Evolutionary conservation across 148 eudicot species (phyloP).

Genomic region (Heliosperma pusillum): DNA sequence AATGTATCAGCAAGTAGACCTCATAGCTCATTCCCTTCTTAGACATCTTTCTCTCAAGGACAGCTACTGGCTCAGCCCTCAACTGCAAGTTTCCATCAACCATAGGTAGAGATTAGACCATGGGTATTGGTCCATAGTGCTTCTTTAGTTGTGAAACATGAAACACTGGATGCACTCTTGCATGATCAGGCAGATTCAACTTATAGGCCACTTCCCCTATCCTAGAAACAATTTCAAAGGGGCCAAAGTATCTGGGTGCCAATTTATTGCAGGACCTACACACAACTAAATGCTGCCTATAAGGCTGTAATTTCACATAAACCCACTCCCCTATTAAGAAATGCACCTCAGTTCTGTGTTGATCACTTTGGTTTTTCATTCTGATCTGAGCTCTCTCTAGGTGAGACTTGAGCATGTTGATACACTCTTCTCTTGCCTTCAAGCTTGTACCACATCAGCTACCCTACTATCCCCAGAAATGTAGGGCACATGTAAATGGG

Average conservation of each 20-base stretch:
- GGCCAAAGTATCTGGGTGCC: too few relatives aligned
- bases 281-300: too few relatives aligned
- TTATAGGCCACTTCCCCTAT: slow-evolving; percentile 10
- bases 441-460: too few relatives aligned
- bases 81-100: too few relatives aligned
- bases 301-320: slow-evolving; percentile 11
- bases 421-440: not conserved
- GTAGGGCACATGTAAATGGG: not conserved
- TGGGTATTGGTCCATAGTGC: not conserved
- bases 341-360: not conserved
- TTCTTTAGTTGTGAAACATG: slow-evolving; percentile 17
- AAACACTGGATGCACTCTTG: not conserved
- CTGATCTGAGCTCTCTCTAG: not conserved
- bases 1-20: not conserved
- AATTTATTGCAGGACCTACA: too few relatives aligned
- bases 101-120: not conserved
- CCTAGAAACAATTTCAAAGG: too few relatives aligned
- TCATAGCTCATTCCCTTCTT: not conserved
- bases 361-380: too few relatives aligned
- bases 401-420: not conserved
- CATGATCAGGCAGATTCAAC: not conserved
- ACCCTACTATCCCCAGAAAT: too few relatives aligned
- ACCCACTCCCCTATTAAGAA: not conserved
- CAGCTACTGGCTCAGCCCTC: too few relatives aligned
- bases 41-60: too few relatives aligned